Percentiles rank a stretch among this genome's conserved stretches.
These are phyloP conservation scores for Fraxinus floribunda DNA, from an alignment of 305 asterid species.

Conservation along the genomic window DNA sequence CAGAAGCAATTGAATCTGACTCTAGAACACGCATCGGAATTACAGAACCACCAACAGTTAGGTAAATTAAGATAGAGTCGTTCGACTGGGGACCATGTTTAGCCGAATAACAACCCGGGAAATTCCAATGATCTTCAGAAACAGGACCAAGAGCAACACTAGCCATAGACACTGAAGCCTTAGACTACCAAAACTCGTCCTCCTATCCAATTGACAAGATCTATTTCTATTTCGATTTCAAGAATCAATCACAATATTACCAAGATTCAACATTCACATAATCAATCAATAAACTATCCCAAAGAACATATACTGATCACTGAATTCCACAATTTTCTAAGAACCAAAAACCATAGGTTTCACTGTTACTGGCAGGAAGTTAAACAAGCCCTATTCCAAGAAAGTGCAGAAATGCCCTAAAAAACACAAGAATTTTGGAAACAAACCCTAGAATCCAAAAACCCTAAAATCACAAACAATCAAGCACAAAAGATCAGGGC, in stretches of 20 bases:
- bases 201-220: slow-evolving; percentile 17
- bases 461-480: not conserved
- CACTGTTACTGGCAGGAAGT: not conserved
- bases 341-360: slow-evolving; percentile 21
- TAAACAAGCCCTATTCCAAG: not conserved
- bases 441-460: not conserved
- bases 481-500: not conserved
- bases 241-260: slow-evolving; percentile 13
- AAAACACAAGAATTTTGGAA: not conserved
- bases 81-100: slow-evolving; percentile 38
- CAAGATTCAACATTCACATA: slow-evolving; percentile 18
- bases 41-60: slow-evolving; percentile 59
- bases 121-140: slow-evolving; percentile 52
- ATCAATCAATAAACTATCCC: slow-evolving; percentile 10
- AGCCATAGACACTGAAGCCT: slow-evolving; percentile 61
- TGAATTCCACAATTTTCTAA: not conserved
- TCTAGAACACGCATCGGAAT: slow-evolving; percentile 66
- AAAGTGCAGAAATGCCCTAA: not conserved
- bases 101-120: slow-evolving; percentile 43
- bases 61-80: slow-evolving; percentile 63
- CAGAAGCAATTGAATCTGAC: slow-evolving; percentile 76
- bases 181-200: slow-evolving; percentile 25
- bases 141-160: slow-evolving; percentile 72
- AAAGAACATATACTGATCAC: not conserved
- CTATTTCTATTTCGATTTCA: not conserved